phyloP scores from a whole-genome alignment of 208 protist genomes.

The Acanthamoeba culbertsoni region DNA sequence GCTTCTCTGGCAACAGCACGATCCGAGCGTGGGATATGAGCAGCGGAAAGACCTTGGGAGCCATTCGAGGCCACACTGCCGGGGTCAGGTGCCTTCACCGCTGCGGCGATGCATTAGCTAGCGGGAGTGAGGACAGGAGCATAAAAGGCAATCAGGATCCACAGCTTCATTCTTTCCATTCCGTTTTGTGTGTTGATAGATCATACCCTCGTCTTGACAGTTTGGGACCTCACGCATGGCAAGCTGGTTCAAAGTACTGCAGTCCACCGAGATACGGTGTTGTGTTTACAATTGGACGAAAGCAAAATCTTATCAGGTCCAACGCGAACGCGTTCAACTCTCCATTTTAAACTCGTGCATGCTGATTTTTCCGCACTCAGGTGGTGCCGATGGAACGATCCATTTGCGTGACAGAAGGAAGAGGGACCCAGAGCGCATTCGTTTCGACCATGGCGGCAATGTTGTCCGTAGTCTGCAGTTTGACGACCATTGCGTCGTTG shows the following conservation, averaged over 20 bases:
- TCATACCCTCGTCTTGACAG: background rate
- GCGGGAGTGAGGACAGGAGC: conserved; percentile 7
- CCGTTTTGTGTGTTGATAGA: background rate
- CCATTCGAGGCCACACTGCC: background rate
- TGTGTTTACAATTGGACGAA: conserved; percentile 32
- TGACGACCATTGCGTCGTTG: conserved; percentile 15
- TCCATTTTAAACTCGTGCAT: background rate
- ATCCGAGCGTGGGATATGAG: background rate
- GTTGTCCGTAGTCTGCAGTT: background rate
- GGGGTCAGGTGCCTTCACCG: conserved; percentile 15
- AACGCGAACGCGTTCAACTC: background rate
- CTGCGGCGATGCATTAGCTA: background rate
- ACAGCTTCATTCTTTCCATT: too few relatives aligned
- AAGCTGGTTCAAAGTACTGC: background rate
- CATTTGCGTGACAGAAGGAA: background rate
- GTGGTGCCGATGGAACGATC: background rate
- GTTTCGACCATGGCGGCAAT: background rate
- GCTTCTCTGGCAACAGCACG: background rate
- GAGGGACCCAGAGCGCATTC: background rate
- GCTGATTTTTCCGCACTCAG: background rate
- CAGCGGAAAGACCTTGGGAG: background rate
- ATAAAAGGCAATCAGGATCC: background rate
- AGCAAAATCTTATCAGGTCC: conserved; percentile 9
- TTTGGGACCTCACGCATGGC: conserved; percentile 14
- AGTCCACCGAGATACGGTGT: background rate